Base-by-base conservation (phyloP, 2,329 filamentous ascomycete genomes). In the Ophiocordyceps camponoti-floridani region DNA sequence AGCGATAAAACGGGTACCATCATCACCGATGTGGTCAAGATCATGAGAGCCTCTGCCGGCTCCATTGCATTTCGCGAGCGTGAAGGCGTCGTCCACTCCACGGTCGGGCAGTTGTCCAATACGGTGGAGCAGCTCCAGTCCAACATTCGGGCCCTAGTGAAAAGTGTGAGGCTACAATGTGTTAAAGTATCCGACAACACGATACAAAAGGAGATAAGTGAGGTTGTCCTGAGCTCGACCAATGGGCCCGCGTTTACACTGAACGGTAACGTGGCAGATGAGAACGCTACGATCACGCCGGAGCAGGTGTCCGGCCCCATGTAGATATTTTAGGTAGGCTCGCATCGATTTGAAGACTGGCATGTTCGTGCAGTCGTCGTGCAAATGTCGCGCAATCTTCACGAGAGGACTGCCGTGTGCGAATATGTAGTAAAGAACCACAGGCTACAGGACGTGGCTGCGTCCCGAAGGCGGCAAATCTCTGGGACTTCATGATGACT, bases 31-130 rank as follows among this genome's bases (percentile, higher is more conserved):
- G 74, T 94, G 14, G 73, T 73, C 45, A 62, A 69, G n/a, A 73
- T 79, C 31, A 83, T 98, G 55, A 76, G 75, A 54, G 84, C 89
- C 52, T 78, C 94, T 63, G 77, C 86, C 13, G 87, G 89, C 49
- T 85, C 80, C 45, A 84, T 80, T 44, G 79, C 88, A 53, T 98
- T 94, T 66, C 78, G 86, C 58, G 91, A 98, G 67, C 74, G 82
- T 52, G 63, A 79, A 51, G 91, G 87, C 14, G 84, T 91, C 28
- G 76, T 98, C 45, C 73, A 88, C 47, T 75, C 96, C 70, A 81
- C 87, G n/a, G 75, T 98, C 49, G 91, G 89, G 5, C 87, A 95
- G 65, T 64, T 98, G 57, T 82, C 77, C 1, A 94, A 94, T 64
- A 84, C 85, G 7, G 87, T 91, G 3, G 79, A 91, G 54, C 78